A percentile compares a stretch with the other conserved stretches of the same genome.
These are phyloP conservation scores for Rhizopus stolonifer DNA, from an alignment of 371 early-diverging fungal genomes.

Conservation along the genomic window DNA sequence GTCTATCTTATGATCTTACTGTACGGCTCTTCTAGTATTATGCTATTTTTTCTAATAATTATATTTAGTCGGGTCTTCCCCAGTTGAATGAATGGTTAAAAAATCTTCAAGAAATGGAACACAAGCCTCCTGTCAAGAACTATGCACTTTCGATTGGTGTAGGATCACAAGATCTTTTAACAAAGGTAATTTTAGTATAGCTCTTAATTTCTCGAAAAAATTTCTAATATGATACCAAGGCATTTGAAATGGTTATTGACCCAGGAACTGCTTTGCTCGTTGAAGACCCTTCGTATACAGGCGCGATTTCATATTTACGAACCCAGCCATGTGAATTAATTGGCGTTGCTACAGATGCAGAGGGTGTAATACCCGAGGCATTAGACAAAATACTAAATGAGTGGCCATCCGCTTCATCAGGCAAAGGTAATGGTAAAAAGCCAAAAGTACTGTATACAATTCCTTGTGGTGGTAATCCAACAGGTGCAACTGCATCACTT, in stretches of 20 bases:
- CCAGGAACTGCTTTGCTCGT: constrained; percentile 67
- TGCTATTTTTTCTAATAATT: background rate
- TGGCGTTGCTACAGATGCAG: constrained; percentile 55
- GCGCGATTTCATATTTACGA: constrained; percentile 68
- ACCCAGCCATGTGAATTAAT: constrained; percentile 66
- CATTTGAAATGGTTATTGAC: constrained; percentile 69
- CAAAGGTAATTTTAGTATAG: constrained; percentile 45
- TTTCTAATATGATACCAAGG: constrained; percentile 27
- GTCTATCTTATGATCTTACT: constrained; percentile 58
- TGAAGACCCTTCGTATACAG: constrained; percentile 78
- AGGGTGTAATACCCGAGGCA: constrained; percentile 54
- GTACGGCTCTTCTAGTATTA: constrained; percentile 26
- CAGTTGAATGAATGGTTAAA: constrained; percentile 63
- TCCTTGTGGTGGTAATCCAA: constrained; percentile 75
- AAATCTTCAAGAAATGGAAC: constrained; percentile 61
- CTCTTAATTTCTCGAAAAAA: background rate
- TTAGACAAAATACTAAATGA: constrained; percentile 48
- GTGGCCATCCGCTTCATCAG: constrained; percentile 34
- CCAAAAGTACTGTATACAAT: constrained; percentile 57
- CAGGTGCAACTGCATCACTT: constrained; percentile 61
- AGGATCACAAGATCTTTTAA: constrained; percentile 77
- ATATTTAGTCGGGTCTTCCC: constrained; percentile 61
- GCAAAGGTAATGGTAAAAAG: constrained; percentile 30
- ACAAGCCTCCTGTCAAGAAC: constrained; percentile 51
- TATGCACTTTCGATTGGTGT: constrained; percentile 72